Base-by-base conservation (phyloP, 164 flowering plant genomes). In the Aristolochia fimbriata region DNA sequence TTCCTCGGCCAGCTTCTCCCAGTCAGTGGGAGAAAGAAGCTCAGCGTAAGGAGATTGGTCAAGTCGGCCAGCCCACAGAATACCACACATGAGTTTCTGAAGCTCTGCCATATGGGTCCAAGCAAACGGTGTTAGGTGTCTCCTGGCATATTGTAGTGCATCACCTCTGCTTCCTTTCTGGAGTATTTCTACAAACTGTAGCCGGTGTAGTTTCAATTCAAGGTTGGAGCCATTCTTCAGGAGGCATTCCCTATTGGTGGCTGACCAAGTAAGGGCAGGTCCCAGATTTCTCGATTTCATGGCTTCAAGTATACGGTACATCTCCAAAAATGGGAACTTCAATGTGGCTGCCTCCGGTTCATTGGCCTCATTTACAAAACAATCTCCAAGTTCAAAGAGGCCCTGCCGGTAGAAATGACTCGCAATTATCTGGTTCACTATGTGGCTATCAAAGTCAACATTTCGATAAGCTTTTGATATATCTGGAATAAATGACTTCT, bases 391-490 rank as follows among this genome's bases (percentile, higher is more conserved):
- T 21, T 87, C 88, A 70, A 87, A 89, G 49, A 83, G 70, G 21
- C 93, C 88, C 50, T 78, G 82, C 24, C 80, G 74, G 63, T 92
- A 89, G 59, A 92, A 84, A 68, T 87, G 95, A 75, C 73, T 63
- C 0, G 85, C 86, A 53, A 89, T 81, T 21, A 89, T 85, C 59
- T 80, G 81, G 65, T 84, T 88, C 9, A 85, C 61, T 0, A 68
- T 78, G 51, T 80, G 78, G 3, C 37, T 53, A 56, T 92, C 93
- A 65, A 81, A 85, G 3, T 85, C 88, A 45, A 84, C 71, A 63
- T 79, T 78, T 62, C 91, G 77, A 66, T 81, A 85, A 15, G 95
- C 88, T 78, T 80, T 87, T 51, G 93, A 82, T 62, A 87, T 87
- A 63, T 88, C 91, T 11, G 93, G 77, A 73, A 70, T 80, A 67